Evolutionary conservation across 345 rosid species (phyloP).

Genomic region (Tarenaya hassleriana): DNA sequence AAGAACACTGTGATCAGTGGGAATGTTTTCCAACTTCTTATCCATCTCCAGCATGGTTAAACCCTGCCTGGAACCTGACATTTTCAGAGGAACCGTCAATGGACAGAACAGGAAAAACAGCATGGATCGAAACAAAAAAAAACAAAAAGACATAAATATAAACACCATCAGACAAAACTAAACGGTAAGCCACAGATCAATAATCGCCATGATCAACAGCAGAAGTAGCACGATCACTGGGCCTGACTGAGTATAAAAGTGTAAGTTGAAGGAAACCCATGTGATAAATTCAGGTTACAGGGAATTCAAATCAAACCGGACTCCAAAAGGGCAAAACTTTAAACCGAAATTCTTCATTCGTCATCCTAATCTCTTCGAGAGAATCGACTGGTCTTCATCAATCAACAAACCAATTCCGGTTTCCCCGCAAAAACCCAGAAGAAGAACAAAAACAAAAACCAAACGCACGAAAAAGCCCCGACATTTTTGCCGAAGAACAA

Average conservation of each 20-base stretch:
- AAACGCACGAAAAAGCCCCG: neutral
- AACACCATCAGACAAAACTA: conserved; percentile 1
- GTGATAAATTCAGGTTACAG: no score
- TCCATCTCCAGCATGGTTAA: conserved; percentile 9
- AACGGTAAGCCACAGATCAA: neutral
- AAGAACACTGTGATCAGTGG: conserved; percentile 14
- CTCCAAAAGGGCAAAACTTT: conserved; percentile 15
- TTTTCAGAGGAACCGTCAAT: neutral
- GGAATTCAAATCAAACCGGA: no score
- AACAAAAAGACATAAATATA: neutral
- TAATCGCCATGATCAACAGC: no score
- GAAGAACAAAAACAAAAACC: neutral
- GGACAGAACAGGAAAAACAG: no score
- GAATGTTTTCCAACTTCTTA: conserved; percentile 11
- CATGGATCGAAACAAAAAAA: neutral
- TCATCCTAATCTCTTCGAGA: neutral
- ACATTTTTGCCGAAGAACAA: neutral
- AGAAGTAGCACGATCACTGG: neutral
- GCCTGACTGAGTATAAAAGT: neutral
- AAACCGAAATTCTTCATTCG: neutral
- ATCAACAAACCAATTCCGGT: neutral
- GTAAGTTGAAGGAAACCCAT: no score
- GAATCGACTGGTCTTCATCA: neutral
- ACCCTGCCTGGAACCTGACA: conserved; percentile 12
- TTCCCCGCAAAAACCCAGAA: neutral